phyloP scores from a whole-genome alignment of 441 rosid species.

The Gossypium trilobum region DNA sequence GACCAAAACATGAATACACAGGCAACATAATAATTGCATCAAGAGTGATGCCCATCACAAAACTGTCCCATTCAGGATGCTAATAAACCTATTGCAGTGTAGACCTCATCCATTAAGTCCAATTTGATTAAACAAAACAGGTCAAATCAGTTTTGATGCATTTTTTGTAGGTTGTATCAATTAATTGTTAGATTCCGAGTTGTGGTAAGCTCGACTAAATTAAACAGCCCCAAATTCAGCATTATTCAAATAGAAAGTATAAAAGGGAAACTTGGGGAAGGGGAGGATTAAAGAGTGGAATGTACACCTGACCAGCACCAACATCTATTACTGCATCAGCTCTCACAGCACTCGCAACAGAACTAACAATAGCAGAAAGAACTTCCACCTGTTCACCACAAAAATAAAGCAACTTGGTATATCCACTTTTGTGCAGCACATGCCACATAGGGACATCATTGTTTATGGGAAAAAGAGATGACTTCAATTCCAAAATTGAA shows the following conservation, averaged over 20 bases:
- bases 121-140: not conserved
- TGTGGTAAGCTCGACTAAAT: not conserved
- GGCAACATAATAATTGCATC: not conserved
- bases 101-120: not conserved
- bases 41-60: not conserved
- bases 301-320: conserved; percentile 83
- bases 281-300: not conserved
- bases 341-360: conserved; percentile 39
- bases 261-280: not conserved
- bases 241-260: not conserved
- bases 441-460: not conserved
- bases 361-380: conserved; percentile 68
- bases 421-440: not conserved
- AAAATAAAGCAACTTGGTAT: not conserved
- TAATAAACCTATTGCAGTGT: not conserved
- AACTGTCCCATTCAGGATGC: not conserved
- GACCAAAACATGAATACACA: not conserved
- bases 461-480: not conserved
- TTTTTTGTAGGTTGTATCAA: not conserved
- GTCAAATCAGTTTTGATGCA: not conserved
- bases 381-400: conserved; percentile 57
- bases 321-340: conserved; percentile 65
- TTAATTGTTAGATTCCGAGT: not conserved
- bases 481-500: not conserved
- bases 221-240: not conserved